phyloP scores from a whole-genome alignment of 495 filamentous ascomycete genomes.

The Penicillium longicatenatum region DNA sequence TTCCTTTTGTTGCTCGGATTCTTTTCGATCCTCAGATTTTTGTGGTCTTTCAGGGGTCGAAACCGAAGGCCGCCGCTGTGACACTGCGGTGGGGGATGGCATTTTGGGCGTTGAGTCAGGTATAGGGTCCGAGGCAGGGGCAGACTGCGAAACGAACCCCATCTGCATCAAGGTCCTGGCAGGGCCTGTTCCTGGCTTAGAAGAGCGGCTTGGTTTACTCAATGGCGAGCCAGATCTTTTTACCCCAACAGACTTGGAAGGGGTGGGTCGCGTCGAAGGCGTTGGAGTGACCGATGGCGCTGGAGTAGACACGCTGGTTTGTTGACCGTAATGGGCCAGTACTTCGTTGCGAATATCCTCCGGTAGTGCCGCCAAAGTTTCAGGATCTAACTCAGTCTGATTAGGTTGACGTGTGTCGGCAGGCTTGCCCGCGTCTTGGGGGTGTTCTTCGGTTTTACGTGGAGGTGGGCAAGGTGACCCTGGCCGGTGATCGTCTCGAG shows the following conservation, averaged over 20 bases:
- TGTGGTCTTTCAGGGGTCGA: neutral
- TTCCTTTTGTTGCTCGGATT: neutral
- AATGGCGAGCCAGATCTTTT: slow-evolving; percentile 58
- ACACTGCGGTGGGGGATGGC: neutral
- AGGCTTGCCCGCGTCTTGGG: slow-evolving; percentile 20
- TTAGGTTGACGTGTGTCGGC: slow-evolving; percentile 37
- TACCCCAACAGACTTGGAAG: slow-evolving; percentile 23
- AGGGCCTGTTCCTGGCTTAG: slow-evolving; percentile 34
- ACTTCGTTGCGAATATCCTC: slow-evolving; percentile 82
- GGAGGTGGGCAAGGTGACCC: slow-evolving; percentile 35
- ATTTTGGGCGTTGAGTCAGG: slow-evolving; percentile 30
- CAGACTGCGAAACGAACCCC: slow-evolving; percentile 6
- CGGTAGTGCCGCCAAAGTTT: slow-evolving; percentile 75
- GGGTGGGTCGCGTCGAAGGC: slow-evolving; percentile 52
- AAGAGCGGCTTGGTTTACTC: slow-evolving; percentile 55
- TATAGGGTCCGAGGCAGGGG: neutral
- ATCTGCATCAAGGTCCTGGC: slow-evolving; percentile 36
- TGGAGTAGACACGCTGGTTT: neutral
- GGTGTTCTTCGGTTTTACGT: slow-evolving; percentile 18
- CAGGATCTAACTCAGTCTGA: slow-evolving; percentile 67
- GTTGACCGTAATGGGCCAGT: slow-evolving; percentile 61
- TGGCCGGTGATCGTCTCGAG: slow-evolving; percentile 26
- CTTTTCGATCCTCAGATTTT: neutral
- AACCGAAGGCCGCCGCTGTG: neutral
- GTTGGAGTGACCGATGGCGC: slow-evolving; percentile 19